These are phyloP conservation scores for Chalara sp. DNA, from an alignment of 2,329 filamentous ascomycete species.

Conservation along the genomic window DNA sequence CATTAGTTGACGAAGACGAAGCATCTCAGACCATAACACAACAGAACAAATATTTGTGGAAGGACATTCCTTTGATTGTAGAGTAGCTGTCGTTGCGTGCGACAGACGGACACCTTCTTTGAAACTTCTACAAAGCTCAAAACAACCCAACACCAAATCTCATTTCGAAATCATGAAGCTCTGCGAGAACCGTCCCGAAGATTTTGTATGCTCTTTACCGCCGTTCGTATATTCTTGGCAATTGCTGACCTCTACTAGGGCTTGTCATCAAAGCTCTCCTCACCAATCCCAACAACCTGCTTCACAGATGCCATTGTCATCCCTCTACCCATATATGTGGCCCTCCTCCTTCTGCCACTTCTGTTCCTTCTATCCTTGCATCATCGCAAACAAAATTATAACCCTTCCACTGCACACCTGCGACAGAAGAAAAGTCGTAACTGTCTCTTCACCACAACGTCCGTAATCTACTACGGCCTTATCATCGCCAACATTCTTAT, in stretches of 20 bases:
- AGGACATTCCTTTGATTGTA: too few relatives aligned
- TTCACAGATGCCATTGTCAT: conserved; percentile 29
- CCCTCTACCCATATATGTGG: conserved; percentile 29
- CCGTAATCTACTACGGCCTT: conserved; percentile 25
- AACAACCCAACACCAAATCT: too few relatives aligned
- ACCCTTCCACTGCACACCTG: conserved; percentile 18
- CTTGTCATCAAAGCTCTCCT: conserved; percentile 26
- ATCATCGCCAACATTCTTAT: conserved; percentile 26
- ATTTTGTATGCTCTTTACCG: background rate
- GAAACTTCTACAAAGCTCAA: too few relatives aligned
- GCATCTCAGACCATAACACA: too few relatives aligned
- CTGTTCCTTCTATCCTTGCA: conserved; percentile 16
- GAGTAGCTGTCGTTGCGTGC: too few relatives aligned
- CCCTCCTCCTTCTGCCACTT: conserved; percentile 20
- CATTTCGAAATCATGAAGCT: background rate
- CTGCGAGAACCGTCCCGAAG: conserved; percentile 1
- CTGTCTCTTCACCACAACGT: conserved; percentile 11
- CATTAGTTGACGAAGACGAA: too few relatives aligned
- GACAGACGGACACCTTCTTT: too few relatives aligned
- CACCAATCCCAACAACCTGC: conserved; percentile 29
- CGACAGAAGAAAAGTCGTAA: conserved; percentile 5
- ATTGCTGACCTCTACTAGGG: conserved; percentile 15
- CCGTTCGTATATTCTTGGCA: background rate
- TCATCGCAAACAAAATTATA: conserved; percentile 14
- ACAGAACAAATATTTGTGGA: too few relatives aligned